Evolutionary conservation across 1,284 basidiomycete genomes (phyloP), one percentile per base, ranked within the genome.

Genomic region (Cryptococcus amylolentus): DNA sequence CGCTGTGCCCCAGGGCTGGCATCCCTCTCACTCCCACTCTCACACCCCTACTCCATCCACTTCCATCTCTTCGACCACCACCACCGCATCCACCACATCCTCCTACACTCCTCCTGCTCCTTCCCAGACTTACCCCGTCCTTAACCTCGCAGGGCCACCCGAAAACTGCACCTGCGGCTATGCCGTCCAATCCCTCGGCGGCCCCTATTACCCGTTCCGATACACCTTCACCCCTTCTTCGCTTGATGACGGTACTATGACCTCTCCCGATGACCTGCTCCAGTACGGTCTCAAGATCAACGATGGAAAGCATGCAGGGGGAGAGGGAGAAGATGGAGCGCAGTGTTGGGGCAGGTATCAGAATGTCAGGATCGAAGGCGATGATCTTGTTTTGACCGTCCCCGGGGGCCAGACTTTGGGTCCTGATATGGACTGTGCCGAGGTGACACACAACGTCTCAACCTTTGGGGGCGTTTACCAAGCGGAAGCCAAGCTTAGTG

Each of bases 141-240:
- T 18, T 2, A 12, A 23, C 5, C 16, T 49, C 1, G 13, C 16
- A 5, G 26, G 12, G 26, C 27, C 47, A 2, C 9, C 47, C 2
- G 50, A 27, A 0, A 52, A 58, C 39, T 63, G 61, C 51, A 40
- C 43, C 16, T 63, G 62, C 48, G 58, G 58, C 6, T 61, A 63
- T 42, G 27, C 56, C 47, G 38, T 63, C 44, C 41, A 47, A 12
- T 27, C 41, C 10, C 53, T 58, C 46, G 35, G 51, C 45, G 49
- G 60, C 49, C 56, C 56, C 20, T 63, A 58, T 44, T 63, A 54
- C 49, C 62, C 62, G 28, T 52, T 49, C 41, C 27, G 48, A 5
- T 44, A 44, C 9, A 23, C 54, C 40, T 37, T 52, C 23, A 40
- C 44, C 5, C 56, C 60, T 46, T 44, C 42, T n/a, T 44, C 42